Conservation (phyloP, 148 eudicot species). For the Chenopodium formosanum region DNA sequence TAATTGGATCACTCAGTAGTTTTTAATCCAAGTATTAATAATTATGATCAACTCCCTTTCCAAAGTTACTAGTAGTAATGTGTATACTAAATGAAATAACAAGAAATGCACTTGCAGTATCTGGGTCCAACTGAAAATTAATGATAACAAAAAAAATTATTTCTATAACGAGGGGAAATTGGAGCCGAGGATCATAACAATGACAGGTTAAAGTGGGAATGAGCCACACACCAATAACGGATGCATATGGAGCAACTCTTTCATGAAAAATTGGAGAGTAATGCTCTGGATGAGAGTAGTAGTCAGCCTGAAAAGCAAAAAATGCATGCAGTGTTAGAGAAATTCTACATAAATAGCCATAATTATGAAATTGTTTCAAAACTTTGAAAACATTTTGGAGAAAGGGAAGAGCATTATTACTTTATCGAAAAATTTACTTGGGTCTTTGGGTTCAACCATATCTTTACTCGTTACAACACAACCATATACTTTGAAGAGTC, state of each 20-base stretch:
- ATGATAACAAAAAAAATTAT: background rate
- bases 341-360: background rate
- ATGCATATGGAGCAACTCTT: slow-evolving; percentile 89
- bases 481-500: slow-evolving; percentile 90
- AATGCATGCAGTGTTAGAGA: background rate
- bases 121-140: background rate
- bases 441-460: slow-evolving; percentile 78
- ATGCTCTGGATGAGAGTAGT: slow-evolving; percentile 97
- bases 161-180: background rate
- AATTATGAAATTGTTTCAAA: background rate
- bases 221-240: slow-evolving; percentile 76
- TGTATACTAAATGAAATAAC: background rate
- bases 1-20: background rate
- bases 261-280: slow-evolving; percentile 82
- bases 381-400: background rate
- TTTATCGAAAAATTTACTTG: slow-evolving; percentile 55
- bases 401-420: slow-evolving; percentile 37
- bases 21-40: background rate
- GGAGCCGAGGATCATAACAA: background rate
- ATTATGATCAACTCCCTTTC: background rate
- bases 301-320: slow-evolving; percentile 64
- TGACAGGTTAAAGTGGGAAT: background rate
- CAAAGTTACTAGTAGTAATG: background rate
- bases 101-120: background rate
- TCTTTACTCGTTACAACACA: slow-evolving; percentile 85